Evolutionary conservation across 352 stramenopile genomes (phyloP).

Genomic region (Paralagenidium karlingii): DNA sequence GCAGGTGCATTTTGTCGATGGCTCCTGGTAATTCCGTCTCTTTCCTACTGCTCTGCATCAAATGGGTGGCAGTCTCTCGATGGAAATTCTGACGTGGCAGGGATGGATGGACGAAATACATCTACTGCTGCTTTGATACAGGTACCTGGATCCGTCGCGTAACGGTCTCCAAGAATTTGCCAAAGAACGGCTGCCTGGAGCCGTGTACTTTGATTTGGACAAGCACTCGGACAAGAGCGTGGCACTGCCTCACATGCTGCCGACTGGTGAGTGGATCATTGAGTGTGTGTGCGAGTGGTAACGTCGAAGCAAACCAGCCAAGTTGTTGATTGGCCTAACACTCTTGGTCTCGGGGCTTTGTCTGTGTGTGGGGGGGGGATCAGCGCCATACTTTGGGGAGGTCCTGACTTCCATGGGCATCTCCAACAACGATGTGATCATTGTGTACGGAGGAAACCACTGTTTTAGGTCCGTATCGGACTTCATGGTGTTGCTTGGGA

Average conservation of each 20-base stretch:
- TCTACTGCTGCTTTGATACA: not conserved
- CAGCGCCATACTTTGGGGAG: slow-evolving; percentile 46
- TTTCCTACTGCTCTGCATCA: no score
- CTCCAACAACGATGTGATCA: slow-evolving; percentile 46
- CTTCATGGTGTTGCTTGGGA: no score
- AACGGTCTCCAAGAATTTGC: slow-evolving; percentile 46
- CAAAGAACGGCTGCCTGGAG: slow-evolving; percentile 52
- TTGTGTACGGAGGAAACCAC: slow-evolving; percentile 75
- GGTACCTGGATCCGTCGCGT: slow-evolving; percentile 63
- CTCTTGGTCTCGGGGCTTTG: not conserved
- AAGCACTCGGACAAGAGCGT: slow-evolving; percentile 56
- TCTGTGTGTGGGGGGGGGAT: not conserved
- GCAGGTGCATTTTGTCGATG: slow-evolving; percentile 67
- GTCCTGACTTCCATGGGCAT: slow-evolving; percentile 58
- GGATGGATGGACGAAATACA: not conserved
- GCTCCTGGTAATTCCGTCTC: slow-evolving; percentile 26
- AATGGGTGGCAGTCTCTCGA: no score
- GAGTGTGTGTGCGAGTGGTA: not conserved
- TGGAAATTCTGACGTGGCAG: no score
- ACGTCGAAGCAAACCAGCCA: not conserved
- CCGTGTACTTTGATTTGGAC: slow-evolving; percentile 90
- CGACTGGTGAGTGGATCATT: slow-evolving; percentile 12
- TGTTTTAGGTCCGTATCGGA: slow-evolving; percentile 56
- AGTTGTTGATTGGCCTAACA: not conserved
- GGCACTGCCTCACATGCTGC: slow-evolving; percentile 80